Evolutionary conservation across 345 rosid species (phyloP), one percentile per base, ranked within the genome.

Genomic region (Sonneratia alba): DNA sequence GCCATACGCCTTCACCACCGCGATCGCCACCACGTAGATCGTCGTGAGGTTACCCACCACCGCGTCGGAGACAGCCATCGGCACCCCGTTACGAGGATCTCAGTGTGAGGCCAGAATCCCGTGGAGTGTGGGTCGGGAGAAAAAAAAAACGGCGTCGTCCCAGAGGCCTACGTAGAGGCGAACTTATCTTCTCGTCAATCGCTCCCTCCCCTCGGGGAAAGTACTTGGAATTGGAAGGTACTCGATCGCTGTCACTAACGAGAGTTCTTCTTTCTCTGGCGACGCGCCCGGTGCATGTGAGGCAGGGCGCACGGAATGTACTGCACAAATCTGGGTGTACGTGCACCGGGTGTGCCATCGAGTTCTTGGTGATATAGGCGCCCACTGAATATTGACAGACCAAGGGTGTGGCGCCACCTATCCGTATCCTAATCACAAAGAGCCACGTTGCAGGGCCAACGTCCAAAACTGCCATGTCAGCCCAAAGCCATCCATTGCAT

Each of bases 1-100:
- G 38, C 91, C 95, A 71, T 77, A 86, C 4, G 76, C 86, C 68
- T 91, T 94, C 66, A 94, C 86, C 65, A 81, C 89, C 6, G 89
- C 95, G 38, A 94, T 91, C 74, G 87, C 84, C 67, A 85, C 91
- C 61, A 94, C 83, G 86, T 89, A 91, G 85, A 94, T 85, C 87
- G 91, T 83, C 79, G 90, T 89, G 72, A 91, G 81, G 77, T 91
- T 94, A 62, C 88, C 90, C 36, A 80, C 85, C 80, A 94, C 95
- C 70, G 87, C 87, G 79, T 94, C 98, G 24, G 91, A 94, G 64
- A 89, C 74, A 72, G 96, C 89, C 98, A 89, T 94, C 16, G 14
- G 34, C 11, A 6, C 13, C 0, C 22, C 57, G 32, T 1, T 9
- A n/a, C 63, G 0, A 8, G 62, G 62, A 56, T n/a, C 27, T 53